phyloP scores from a whole-genome alignment of 2,329 filamentous ascomycete species.

The Exutisphaerella laricina region DNA sequence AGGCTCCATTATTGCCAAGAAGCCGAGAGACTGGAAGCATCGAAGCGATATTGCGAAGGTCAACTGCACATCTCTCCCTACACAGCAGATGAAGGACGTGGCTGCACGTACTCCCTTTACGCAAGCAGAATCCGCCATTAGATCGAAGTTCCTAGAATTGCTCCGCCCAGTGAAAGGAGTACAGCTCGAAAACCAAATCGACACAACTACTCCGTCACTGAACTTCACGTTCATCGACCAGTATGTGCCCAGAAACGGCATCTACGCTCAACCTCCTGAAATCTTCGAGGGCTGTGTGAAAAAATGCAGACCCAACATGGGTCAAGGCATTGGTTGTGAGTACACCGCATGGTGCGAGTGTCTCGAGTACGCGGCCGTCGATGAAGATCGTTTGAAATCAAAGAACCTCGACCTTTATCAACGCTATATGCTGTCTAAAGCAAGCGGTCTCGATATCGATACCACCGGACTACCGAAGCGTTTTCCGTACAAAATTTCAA shows the following conservation, averaged over 20 bases:
- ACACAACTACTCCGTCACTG: constrained; percentile 51
- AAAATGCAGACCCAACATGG: constrained; percentile 54
- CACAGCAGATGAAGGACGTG: constrained; percentile 32
- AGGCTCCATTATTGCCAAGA: constrained; percentile 34
- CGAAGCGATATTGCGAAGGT: constrained; percentile 23
- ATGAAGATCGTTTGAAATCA: constrained; percentile 34
- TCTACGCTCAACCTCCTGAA: constrained; percentile 51
- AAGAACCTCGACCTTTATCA: constrained; percentile 20
- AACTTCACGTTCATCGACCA: constrained; percentile 64
- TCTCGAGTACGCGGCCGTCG: constrained; percentile 55
- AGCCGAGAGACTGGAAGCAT: constrained; percentile 11
- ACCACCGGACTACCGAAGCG: constrained; percentile 40
- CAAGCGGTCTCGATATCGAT: constrained; percentile 27
- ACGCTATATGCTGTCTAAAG: constrained; percentile 15
- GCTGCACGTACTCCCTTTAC: constrained; percentile 28
- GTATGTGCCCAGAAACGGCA: constrained; percentile 55
- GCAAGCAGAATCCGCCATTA: constrained; percentile 34
- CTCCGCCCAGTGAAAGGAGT: constrained; percentile 25
- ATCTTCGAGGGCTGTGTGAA: constrained; percentile 60
- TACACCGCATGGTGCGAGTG: constrained; percentile 61
- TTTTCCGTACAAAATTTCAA: constrained; percentile 56
- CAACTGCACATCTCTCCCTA: constrained; percentile 34
- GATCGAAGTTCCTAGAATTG: constrained; percentile 35
- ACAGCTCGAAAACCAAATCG: constrained; percentile 51
- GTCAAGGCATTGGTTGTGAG: constrained; percentile 53